Base-by-base conservation (phyloP, 164 flowering plant genomes). In the Hamamelis virginiana region DNA sequence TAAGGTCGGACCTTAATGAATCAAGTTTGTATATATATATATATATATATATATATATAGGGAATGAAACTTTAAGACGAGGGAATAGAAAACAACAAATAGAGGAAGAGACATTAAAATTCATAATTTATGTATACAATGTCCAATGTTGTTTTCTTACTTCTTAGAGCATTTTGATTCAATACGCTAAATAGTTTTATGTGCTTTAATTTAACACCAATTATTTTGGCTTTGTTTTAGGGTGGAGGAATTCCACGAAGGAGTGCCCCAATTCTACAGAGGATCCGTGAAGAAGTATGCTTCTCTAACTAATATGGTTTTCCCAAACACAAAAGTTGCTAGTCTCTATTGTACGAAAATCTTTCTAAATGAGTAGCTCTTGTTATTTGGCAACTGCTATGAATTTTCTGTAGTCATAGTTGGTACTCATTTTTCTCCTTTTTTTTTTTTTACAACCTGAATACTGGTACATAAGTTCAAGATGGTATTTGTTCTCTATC, bases 241-340 rank as follows among this genome's bases (percentile, higher is more conserved):
- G 98, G 91, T 69, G 96, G 94, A 69, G 98, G 98, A 78, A 89
- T 95, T 77, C 81, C 97, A 44, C 81, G 97, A 44, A 77, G 97
- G 79, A 92, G 83, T 86, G 99, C 99, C 51, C 99, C 97, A 27
- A 72, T 73, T 66, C 81, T 95, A 53, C 81, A 86, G 76, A 77
- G 76, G 83, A 88, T 89, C 38, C 97, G 97, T 10, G 97, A 95
- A 84, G 97, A 95, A 82, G 97, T 92, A 90, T 55, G 85, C 13
- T 69, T 73, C 60, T 62, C 25, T 55, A 56, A 66, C 69, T 74
- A 50, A 8, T 33, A 61, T 50, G 0, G 11, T 4, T 59, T 65
- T 69, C 9, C 1, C 12, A 25, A 26, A 23, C 47, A 23, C 47
- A 9, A 38, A 21, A 22, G 23, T 1, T 43, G 8, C 1, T 12